A percentile compares a stretch with the other conserved stretches of the same genome.
Conservation (phyloP, 2,329 filamentous ascomycete genomes). For the Chaetomiaceae sp. region DNA sequence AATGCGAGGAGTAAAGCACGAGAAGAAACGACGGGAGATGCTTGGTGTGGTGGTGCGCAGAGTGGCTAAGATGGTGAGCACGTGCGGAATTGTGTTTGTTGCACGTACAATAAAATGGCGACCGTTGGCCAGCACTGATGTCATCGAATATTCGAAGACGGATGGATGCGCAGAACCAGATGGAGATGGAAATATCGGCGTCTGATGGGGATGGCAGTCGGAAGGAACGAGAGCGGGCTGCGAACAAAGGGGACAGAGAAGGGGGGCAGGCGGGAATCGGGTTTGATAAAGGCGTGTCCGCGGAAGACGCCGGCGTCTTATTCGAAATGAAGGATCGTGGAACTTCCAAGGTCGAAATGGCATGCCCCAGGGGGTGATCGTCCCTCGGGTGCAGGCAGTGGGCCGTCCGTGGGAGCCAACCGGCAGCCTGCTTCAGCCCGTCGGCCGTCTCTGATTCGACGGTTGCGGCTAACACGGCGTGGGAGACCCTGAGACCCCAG, state of each 20-base stretch:
- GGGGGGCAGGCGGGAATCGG: background rate
- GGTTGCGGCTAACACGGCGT: conserved; percentile 10
- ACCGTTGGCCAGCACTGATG: conserved; percentile 6
- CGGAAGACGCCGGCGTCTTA: too few species aligned
- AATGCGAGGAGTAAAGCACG: background rate
- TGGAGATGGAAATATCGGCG: background rate
- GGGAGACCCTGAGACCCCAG: conserved; percentile 1
- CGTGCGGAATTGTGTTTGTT: conserved; percentile 5
- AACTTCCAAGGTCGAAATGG: background rate
- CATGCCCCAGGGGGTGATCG: conserved; percentile 9
- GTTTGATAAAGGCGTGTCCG: too few species aligned
- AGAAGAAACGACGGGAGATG: too few species aligned
- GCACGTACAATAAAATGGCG: conserved; percentile 18
- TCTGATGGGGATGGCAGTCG: too few species aligned
- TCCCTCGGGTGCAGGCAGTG: conserved; percentile 1
- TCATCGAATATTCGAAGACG: too few species aligned
- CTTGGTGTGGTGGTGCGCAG: too few species aligned
- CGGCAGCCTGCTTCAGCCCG: background rate
- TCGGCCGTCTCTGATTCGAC: conserved; percentile 8
- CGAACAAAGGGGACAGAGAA: background rate
- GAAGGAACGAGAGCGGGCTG: too few species aligned
- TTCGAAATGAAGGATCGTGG: conserved; percentile 3
- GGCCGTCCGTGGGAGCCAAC: conserved; percentile 7
- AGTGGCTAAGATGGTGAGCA: background rate
- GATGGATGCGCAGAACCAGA: background rate